phyloP scores from a whole-genome alignment of 306 rosid species.

The Mimosa pudica region DNA sequence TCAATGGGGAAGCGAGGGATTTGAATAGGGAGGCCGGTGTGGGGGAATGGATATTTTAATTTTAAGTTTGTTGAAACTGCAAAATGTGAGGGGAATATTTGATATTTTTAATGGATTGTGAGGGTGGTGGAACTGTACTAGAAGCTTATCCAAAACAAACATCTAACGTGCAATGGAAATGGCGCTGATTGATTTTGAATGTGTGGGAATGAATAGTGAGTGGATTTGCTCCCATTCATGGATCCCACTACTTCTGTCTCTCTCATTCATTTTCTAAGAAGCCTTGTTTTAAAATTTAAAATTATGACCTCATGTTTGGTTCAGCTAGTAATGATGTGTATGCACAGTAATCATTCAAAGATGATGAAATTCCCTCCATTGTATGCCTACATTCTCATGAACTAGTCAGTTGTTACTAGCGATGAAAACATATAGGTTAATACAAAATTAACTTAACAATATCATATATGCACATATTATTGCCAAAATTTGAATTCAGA shows the following conservation, averaged over 20 bases:
- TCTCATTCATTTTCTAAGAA: not conserved
- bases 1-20: constrained; percentile 19
- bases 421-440: too few relatives aligned
- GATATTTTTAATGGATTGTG: not conserved
- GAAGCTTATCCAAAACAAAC: constrained; percentile 58
- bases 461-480: too few relatives aligned
- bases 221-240: constrained; percentile 8
- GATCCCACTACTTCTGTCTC: not conserved
- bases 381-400: too few relatives aligned
- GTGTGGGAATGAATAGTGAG: not conserved
- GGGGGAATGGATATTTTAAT: not conserved
- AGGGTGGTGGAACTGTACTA: constrained; percentile 14
- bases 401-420: too few relatives aligned
- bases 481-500: too few relatives aligned
- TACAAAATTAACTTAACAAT: too few relatives aligned
- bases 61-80: not conserved
- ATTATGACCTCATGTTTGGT: too few relatives aligned
- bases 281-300: too few relatives aligned
- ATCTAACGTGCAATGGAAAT: constrained; percentile 44
- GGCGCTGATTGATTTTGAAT: constrained; percentile 35
- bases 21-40: constrained; percentile 39
- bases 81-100: not conserved
- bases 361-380: too few relatives aligned
- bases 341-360: too few relatives aligned
- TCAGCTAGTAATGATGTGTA: too few relatives aligned